Base-by-base conservation (phyloP, 352 stramenopile genomes). In the Globisporangium solare region DNA sequence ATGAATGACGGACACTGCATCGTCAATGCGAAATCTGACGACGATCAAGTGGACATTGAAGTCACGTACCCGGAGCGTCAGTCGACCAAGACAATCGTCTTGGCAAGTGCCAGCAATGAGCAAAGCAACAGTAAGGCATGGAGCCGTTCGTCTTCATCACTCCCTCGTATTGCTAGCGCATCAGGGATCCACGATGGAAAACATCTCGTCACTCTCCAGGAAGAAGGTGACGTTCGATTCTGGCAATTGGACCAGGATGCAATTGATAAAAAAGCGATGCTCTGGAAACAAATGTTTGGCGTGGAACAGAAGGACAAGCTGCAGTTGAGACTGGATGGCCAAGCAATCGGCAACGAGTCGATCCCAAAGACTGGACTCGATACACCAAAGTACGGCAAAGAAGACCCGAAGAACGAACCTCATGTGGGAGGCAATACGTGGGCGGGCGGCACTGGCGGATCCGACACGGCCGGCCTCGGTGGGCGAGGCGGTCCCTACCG, bases 381-480 rank as follows among this genome's bases (percentile, higher is more conserved):
- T 32, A 43, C 65, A 14, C 94, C 95, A 0, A 99, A 99, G 67
- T 73, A 96, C 60, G 94, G 95, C 41, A 98, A 98, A 70, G 84
- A 94, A 18, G 95, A 99, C 62, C 81, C 87, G 17, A 89, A 97
- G 31, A 98, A 98, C 65, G 83, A 90, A 18, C 79, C 88, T 14
- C 95, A 99, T 71, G 83, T 99, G 14, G 94, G 95, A 47, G 94
- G 95, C 35, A 98, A 98, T 68, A 95, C 82, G 20, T 98, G 92
- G 93, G 92, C 92, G n/a, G 73, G 95, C 57, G 79, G 95, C 37
- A 97, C 89, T 27, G 94, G 95, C 39, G 94, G 94, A 17, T 96
- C 81, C 7, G 92, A 98, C 63, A 98, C 95, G 5, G 88, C 88
- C 1, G 88, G 88, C 6, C 74, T 99, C 6, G 95, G 95, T 60